These are phyloP conservation scores for Haematococcus sp. DNA, from an alignment of 139 green algal genomes.

Conservation along the genomic window DNA sequence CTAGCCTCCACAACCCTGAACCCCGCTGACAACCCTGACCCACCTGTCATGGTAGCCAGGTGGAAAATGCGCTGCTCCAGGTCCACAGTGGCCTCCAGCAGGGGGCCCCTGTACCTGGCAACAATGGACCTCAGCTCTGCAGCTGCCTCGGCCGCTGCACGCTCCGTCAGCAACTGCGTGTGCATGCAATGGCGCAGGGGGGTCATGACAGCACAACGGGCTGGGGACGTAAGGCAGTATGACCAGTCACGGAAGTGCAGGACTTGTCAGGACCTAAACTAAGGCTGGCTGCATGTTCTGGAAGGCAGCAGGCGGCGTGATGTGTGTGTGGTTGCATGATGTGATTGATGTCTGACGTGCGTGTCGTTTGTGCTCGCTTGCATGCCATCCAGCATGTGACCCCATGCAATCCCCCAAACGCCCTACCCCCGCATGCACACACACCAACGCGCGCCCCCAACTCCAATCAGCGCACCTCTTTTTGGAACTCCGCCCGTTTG, in stretches of 20 bases:
- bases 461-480: slow-evolving; percentile 24
- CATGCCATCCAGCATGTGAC: slow-evolving; percentile 20
- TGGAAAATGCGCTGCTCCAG: slow-evolving; percentile 69
- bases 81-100: slow-evolving; percentile 67
- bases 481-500: slow-evolving; percentile 41
- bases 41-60: slow-evolving; percentile 46
- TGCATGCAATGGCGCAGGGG: slow-evolving; percentile 33
- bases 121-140: background rate
- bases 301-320: slow-evolving; percentile 40
- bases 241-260: too few species aligned
- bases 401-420: background rate
- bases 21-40: background rate
- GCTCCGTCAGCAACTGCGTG: background rate
- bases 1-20: slow-evolving; percentile 16
- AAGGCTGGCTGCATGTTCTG: too few species aligned
- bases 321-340: slow-evolving; percentile 16
- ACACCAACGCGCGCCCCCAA: background rate
- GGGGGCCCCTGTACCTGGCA: slow-evolving; percentile 41
- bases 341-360: too few species aligned
- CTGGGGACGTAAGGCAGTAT: too few species aligned
- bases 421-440: background rate
- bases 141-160: background rate
- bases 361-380: slow-evolving; percentile 51
- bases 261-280: too few species aligned
- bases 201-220: too few species aligned